These are phyloP conservation scores for Microsporum ferrugineum DNA, from an alignment of 2,329 filamentous ascomycete genomes.

Conservation along the genomic window DNA sequence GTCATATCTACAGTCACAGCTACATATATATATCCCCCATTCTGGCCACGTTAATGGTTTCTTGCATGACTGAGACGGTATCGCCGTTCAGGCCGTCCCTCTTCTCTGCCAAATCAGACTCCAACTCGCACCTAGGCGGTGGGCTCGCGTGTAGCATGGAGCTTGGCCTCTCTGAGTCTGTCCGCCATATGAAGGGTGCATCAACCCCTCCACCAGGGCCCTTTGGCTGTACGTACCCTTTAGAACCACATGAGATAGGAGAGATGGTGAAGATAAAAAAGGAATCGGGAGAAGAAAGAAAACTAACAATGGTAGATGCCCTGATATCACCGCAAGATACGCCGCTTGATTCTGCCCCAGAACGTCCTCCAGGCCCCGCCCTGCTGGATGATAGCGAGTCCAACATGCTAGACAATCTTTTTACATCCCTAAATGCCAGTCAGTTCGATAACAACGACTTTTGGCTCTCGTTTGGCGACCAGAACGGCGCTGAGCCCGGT, in stretches of 20 bases:
- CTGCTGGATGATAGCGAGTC: slow-evolving; percentile 50
- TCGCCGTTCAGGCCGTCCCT: neutral
- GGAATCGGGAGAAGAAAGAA: neutral
- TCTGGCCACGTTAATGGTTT: neutral
- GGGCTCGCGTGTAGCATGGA: slow-evolving; percentile 20
- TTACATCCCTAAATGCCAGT: slow-evolving; percentile 32
- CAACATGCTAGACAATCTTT: slow-evolving; percentile 43
- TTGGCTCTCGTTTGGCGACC: slow-evolving; percentile 23
- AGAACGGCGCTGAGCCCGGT: slow-evolving; percentile 4
- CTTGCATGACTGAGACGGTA: neutral
- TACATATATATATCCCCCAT: neutral
- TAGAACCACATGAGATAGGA: neutral
- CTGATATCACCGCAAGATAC: slow-evolving; percentile 21
- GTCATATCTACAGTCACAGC: neutral
- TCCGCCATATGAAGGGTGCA: slow-evolving; percentile 35
- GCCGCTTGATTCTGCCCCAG: slow-evolving; percentile 42
- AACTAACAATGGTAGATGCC: neutral
- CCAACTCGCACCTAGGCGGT: neutral
- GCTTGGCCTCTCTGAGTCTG: slow-evolving; percentile 22
- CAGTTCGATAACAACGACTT: slow-evolving; percentile 29
- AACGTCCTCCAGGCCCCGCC: slow-evolving; percentile 52
- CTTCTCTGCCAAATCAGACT: neutral
- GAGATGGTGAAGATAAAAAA: neutral
- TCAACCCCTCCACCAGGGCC: slow-evolving; percentile 44
- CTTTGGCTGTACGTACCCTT: slow-evolving; percentile 50